A percentile compares a stretch with the other conserved stretches of the same genome.
Evolutionary conservation across 371 early-diverging fungal genomes (phyloP).

Genomic region (Apophysomyces ossiformis): DNA sequence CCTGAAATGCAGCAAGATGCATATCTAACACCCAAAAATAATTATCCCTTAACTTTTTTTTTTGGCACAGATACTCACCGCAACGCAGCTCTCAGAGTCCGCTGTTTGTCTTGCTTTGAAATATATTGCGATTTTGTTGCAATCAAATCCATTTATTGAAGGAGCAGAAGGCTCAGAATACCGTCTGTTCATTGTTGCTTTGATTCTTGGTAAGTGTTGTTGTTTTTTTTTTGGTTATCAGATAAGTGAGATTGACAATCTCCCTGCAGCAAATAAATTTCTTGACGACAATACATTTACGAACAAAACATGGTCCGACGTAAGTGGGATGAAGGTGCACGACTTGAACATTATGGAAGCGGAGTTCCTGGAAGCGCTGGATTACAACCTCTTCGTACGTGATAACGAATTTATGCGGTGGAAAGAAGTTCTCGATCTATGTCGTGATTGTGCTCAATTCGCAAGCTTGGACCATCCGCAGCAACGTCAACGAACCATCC

Average conservation of each 20-base stretch:
- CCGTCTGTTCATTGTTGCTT: conserved; percentile 76
- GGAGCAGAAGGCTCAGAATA: conserved; percentile 78
- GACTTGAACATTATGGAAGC: conserved; percentile 74
- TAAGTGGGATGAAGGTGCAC: conserved; percentile 65
- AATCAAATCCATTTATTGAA: conserved; percentile 62
- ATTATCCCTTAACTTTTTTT: not conserved
- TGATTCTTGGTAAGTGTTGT: conserved; percentile 60
- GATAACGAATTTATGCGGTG: conserved; percentile 56
- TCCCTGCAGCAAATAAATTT: conserved; percentile 62
- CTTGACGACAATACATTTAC: conserved; percentile 73
- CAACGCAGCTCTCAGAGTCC: conserved; percentile 62
- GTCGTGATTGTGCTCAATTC: conserved; percentile 25
- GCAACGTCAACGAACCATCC: conserved; percentile 29
- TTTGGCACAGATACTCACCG: conserved; percentile 43
- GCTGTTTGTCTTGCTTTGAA: conserved; percentile 62
- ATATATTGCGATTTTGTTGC: conserved; percentile 62
- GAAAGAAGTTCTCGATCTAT: conserved; percentile 34
- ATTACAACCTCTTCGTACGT: conserved; percentile 64
- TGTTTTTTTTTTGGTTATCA: no score
- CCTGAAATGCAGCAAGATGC: conserved; percentile 3
- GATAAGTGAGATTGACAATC: no score
- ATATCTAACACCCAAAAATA: conserved; percentile 3
- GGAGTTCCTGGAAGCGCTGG: conserved; percentile 67
- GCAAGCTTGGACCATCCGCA: conserved; percentile 22
- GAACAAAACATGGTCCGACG: conserved; percentile 75